Percentiles rank a stretch among this genome's conserved stretches.
phyloP scores from a whole-genome alignment of 768 basidiomycete genomes.

The Collybia sordida region DNA sequence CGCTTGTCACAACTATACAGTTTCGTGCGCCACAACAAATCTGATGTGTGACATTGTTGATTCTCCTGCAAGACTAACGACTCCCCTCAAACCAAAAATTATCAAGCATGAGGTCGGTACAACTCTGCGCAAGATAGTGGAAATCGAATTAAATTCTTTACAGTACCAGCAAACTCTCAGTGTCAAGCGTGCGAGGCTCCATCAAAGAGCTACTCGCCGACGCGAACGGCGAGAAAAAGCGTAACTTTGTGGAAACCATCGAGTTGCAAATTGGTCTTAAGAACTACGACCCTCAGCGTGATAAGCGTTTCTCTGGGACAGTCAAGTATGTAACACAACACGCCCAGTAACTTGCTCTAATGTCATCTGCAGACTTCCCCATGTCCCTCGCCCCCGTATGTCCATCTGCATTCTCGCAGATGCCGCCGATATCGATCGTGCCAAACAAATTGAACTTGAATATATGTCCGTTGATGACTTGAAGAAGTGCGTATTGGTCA shows the following conservation, averaged over 20 bases:
- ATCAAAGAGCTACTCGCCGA: slow-evolving; percentile 87
- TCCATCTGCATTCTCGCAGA: slow-evolving; percentile 99
- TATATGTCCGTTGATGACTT: slow-evolving; percentile 99
- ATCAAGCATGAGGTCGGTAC: slow-evolving; percentile 23
- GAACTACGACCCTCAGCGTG: slow-evolving; percentile 99
- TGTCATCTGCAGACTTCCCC: slow-evolving; percentile 66
- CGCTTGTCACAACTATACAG: slow-evolving; percentile 27
- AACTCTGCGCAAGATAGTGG: not conserved
- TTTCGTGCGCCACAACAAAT: slow-evolving; percentile 11
- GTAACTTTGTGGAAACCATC: slow-evolving; percentile 90
- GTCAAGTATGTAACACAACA: slow-evolving; percentile 66
- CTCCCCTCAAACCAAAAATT: slow-evolving; percentile 22
- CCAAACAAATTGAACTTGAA: slow-evolving; percentile 96
- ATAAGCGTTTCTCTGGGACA: slow-evolving; percentile 99
- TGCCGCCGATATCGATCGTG: slow-evolving; percentile 97
- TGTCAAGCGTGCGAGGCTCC: slow-evolving; percentile 99
- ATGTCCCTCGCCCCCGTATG: slow-evolving; percentile 98
- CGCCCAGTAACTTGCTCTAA: not conserved
- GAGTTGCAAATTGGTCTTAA: slow-evolving; percentile 96
- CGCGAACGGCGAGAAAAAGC: slow-evolving; percentile 83
- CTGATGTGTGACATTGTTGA: slow-evolving; percentile 10
- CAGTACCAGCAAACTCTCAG: slow-evolving; percentile 75
- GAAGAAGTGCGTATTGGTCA: slow-evolving; percentile 75
- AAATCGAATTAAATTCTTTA: slow-evolving; percentile 34
- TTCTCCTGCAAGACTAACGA: not conserved